These are phyloP conservation scores for Dendrobium catenatum DNA, from an alignment of 106 monocot species.

Conservation along the genomic window DNA sequence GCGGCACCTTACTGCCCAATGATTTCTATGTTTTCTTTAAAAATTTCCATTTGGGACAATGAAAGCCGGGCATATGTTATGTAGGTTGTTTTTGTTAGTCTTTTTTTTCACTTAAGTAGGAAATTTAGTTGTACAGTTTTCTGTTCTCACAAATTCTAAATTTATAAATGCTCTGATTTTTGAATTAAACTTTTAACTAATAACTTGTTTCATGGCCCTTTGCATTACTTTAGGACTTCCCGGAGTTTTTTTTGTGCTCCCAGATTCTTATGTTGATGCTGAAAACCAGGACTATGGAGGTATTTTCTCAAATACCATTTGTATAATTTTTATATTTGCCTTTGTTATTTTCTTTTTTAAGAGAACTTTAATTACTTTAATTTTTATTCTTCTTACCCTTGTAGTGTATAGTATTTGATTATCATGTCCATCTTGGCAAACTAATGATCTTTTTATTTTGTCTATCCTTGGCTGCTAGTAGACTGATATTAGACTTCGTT, in stretches of 20 bases:
- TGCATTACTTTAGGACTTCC: slow-evolving; percentile 51
- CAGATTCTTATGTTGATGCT: slow-evolving; percentile 85
- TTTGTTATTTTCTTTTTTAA: neutral
- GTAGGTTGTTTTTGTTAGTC: neutral
- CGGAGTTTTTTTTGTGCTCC: slow-evolving; percentile 79
- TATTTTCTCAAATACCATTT: slow-evolving; percentile 8
- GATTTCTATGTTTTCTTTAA: no score
- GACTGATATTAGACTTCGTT: neutral
- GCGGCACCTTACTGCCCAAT: no score
- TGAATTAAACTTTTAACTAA: neutral
- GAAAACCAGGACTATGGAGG: slow-evolving; percentile 88
- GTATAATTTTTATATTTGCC: neutral
- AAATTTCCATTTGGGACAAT: no score
- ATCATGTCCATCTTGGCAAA: neutral
- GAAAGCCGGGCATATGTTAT: no score
- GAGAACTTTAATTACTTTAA: neutral
- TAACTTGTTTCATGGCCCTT: neutral
- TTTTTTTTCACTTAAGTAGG: neutral
- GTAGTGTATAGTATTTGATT: neutral
- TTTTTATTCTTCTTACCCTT: neutral
- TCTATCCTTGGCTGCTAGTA: neutral
- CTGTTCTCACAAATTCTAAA: neutral
- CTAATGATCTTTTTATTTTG: neutral
- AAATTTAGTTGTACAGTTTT: neutral
- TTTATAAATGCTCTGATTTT: neutral